Evolutionary conservation across 352 stramenopile genomes (phyloP), one percentile per base, ranked within the genome.

Genomic region (Blastocystis sp.): DNA sequence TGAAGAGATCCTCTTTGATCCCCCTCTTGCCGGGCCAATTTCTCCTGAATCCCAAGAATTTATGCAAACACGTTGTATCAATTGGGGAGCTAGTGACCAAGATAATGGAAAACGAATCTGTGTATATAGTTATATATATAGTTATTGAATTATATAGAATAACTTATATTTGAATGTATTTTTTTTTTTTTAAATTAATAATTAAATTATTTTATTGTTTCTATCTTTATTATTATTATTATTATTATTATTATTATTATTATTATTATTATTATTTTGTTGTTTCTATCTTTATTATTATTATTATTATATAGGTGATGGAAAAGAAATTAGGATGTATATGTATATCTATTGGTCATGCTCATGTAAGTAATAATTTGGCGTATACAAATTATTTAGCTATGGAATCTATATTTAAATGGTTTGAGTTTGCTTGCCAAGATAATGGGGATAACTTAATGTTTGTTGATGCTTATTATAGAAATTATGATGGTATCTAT

Each of bases 21-120:
- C 83, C 37, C 77, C 82, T 55, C 76, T 82, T 45, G 77, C 76
- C 33, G 78, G 84, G 67, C 80, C 77, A 45, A 77, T 83, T 52
- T 82, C 76, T 3, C 77, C 83, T 48, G n/a, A n/a, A n/a, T n/a
- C n/a, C n/a, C 82, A 83, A 64, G 80, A 72, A 30, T 82, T 86
- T 49, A 64, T 86, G 21, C 77, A 78, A 19, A 76, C 83, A 47
- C 79, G 78, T 37, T 81, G 77, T 4, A 84, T 86, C 75, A 84
- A 86, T 68, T 86, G 79, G 79, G 76, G 84, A 62, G 75, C 79
- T 1, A 77, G 76, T 0, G 75, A 84, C 40, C 76, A 77, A n/a
- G 82, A 77, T 6, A 77, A 77, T 10, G 83, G 78, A 45, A 82
- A 77, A 47, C 83, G 78, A 70, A 65, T 83, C 24, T 83, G 74